Percentiles rank a stretch among this genome's conserved stretches.
These are phyloP conservation scores for Alternaria sp. DNA, from an alignment of 2,329 filamentous ascomycete species.

Conservation along the genomic window DNA sequence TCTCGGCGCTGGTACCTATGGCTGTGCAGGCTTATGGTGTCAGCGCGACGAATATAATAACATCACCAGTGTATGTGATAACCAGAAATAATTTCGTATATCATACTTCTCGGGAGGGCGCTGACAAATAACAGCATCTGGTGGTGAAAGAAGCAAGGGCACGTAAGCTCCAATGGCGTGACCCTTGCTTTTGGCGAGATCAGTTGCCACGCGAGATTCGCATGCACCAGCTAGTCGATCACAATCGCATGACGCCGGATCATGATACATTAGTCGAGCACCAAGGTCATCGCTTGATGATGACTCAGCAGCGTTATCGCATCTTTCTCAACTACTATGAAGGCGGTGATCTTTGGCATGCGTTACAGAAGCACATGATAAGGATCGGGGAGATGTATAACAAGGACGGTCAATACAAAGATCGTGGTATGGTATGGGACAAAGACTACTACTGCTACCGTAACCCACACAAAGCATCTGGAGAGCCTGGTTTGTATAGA, in stretches of 20 bases:
- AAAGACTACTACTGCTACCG: neutral
- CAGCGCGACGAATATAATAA: slow-evolving; percentile 8
- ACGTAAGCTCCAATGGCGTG: slow-evolving; percentile 7
- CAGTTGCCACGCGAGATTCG: slow-evolving; percentile 18
- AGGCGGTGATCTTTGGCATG: slow-evolving; percentile 1
- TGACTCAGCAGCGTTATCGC: slow-evolving; percentile 16
- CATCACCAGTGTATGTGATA: slow-evolving; percentile 18
- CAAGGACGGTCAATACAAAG: too few relatives aligned
- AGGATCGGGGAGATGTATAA: neutral
- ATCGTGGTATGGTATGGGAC: neutral
- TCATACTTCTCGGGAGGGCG: neutral
- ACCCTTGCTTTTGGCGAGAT: slow-evolving; percentile 14
- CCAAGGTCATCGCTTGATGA: slow-evolving; percentile 22
- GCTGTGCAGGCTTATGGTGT: slow-evolving; percentile 14
- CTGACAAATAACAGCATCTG: slow-evolving; percentile 14
- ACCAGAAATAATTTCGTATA: neutral
- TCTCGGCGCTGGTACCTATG: slow-evolving; percentile 14
- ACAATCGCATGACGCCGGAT: neutral
- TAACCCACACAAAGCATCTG: neutral
- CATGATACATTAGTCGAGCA: slow-evolving; percentile 13
- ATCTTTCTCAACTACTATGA: slow-evolving; percentile 16
- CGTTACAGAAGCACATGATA: neutral
- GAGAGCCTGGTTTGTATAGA: neutral
- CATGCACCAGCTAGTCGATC: slow-evolving; percentile 22
- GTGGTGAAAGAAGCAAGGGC: slow-evolving; percentile 17